Evolutionary conservation across 495 filamentous ascomycete species (phyloP).

Genomic region (Xylaria cubensis): DNA sequence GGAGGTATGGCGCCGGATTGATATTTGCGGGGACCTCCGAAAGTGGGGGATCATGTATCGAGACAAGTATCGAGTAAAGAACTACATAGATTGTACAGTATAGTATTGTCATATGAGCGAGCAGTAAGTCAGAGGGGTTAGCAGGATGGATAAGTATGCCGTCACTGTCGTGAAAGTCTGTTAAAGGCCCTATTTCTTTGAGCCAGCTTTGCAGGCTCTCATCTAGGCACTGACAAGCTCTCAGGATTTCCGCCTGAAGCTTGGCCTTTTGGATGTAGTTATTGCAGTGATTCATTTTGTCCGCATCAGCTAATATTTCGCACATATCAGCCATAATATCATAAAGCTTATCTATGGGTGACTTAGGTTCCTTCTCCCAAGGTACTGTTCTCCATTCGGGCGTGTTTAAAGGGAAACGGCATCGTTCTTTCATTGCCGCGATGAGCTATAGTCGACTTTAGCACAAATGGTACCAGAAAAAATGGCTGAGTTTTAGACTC

Average conservation of each 20-base stretch:
- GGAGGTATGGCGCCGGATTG: neutral
- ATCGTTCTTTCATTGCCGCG: conserved; percentile 28
- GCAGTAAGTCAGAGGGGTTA: neutral
- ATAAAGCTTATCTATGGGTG: conserved; percentile 34
- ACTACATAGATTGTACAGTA: conserved; percentile 9
- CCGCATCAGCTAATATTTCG: conserved; percentile 31
- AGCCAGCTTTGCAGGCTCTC: conserved; percentile 16
- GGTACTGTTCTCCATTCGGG: conserved; percentile 38
- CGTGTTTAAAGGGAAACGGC: conserved; percentile 27
- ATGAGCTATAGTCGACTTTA: conserved; percentile 25
- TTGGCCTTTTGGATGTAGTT: conserved; percentile 11
- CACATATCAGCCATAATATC: conserved; percentile 38
- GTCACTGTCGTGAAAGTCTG: neutral
- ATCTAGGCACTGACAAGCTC: conserved; percentile 10
- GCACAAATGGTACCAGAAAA: neutral
- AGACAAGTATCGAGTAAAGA: conserved; percentile 14
- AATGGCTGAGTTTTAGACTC: neutral
- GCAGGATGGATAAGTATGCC: neutral
- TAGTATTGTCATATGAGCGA: conserved; percentile 23
- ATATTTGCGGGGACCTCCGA: conserved; percentile 1
- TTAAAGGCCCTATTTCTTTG: conserved; percentile 3
- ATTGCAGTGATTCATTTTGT: conserved; percentile 26
- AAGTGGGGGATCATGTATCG: conserved; percentile 10
- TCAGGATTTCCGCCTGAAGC: neutral
- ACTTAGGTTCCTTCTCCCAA: conserved; percentile 33